These are phyloP conservation scores for Arxiozyma bovina DNA, from an alignment of 1,139 yeast genomes.

Conservation along the genomic window DNA sequence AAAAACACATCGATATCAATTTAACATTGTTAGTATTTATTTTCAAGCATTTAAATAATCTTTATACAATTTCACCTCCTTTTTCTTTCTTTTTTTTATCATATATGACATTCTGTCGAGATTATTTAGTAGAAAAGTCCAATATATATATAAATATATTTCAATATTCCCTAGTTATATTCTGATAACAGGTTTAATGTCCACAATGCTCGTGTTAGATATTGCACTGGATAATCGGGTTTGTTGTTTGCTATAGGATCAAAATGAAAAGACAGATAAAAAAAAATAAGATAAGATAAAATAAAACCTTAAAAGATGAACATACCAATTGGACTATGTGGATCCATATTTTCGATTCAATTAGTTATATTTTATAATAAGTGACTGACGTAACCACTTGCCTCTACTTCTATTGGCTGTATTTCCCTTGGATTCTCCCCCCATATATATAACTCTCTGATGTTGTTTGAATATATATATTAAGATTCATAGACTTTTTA, in stretches of 20 bases:
- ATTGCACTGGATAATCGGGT: neutral
- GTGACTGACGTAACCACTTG: neutral
- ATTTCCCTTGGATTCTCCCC: no score
- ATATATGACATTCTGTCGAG: no score
- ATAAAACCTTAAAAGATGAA: neutral
- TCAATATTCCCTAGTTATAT: neutral
- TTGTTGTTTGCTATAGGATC: no score
- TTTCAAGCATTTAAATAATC: no score
- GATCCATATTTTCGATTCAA: constrained; percentile 21
- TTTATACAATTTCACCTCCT: neutral
- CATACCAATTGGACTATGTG: constrained; percentile 32
- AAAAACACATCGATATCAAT: neutral
- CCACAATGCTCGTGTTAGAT: no score
- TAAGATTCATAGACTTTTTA: neutral
- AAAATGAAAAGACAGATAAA: neutral
- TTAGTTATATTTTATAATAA: neutral
- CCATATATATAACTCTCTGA: neutral
- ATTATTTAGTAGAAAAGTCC: no score
- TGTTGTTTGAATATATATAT: neutral
- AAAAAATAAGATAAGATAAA: no score
- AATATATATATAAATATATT: no score
- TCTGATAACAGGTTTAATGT: neutral
- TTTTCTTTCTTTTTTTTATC: neutral
- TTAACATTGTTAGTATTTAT: neutral
- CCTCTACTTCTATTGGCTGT: neutral